These are phyloP conservation scores for Musa troglodytarum DNA, from an alignment of 176 grass and related monocot genomes.

Conservation along the genomic window DNA sequence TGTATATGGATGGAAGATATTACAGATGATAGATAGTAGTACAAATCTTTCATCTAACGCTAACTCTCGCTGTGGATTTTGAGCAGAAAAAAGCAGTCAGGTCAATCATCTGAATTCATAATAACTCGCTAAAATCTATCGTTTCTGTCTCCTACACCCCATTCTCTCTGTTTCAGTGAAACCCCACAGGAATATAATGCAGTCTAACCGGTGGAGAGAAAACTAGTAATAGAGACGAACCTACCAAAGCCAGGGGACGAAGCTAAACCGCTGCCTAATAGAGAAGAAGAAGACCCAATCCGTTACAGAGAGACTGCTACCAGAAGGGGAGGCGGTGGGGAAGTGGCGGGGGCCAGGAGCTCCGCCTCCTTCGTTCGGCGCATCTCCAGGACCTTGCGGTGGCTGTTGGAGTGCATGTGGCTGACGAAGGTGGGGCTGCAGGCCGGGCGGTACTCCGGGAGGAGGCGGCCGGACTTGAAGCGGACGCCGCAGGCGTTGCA, in stretches of 20 bases:
- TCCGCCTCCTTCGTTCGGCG: slow-evolving; percentile 60
- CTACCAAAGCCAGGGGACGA: neutral
- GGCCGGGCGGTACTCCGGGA: slow-evolving; percentile 88
- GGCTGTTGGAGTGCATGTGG: slow-evolving; percentile 84
- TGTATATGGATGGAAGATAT: too few relatives aligned
- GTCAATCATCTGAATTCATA: neutral
- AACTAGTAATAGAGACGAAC: neutral
- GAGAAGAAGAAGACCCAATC: neutral
- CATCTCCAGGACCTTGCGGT: slow-evolving; percentile 99
- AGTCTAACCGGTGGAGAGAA: neutral
- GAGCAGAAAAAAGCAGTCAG: neutral
- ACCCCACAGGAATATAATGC: neutral
- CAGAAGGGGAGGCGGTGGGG: slow-evolving; percentile 34
- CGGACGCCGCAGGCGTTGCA: slow-evolving; percentile 98
- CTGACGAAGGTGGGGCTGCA: slow-evolving; percentile 80
- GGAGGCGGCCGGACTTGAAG: slow-evolving; percentile 81
- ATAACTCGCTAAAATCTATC: too few relatives aligned
- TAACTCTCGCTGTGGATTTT: neutral
- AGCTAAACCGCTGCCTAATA: neutral
- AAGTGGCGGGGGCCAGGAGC: neutral
- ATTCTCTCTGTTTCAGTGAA: neutral
- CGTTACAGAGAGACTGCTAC: neutral
- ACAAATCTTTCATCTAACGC: too few relatives aligned
- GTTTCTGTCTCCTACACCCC: neutral
- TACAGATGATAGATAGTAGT: too few relatives aligned